phyloP scores from a whole-genome alignment of 139 green algal genomes.

The Coelastrella sp. region DNA sequence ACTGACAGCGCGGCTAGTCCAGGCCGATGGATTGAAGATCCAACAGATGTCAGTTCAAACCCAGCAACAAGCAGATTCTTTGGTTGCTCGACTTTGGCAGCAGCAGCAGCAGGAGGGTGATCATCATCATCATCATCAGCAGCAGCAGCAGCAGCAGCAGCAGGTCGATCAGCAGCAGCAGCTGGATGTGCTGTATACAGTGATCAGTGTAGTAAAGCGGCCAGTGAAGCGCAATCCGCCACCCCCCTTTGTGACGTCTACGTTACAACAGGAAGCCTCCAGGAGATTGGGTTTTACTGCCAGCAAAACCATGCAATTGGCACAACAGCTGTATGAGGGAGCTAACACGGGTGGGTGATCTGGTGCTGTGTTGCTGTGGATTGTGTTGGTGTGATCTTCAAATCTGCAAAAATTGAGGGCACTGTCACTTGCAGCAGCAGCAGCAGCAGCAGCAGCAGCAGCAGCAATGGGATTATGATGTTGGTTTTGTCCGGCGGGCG shows the following conservation, averaged over 20 bases:
- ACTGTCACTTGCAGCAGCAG: too few relatives aligned
- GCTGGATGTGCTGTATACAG: not conserved
- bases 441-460: too few relatives aligned
- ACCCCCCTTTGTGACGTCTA: slow-evolving; percentile 90
- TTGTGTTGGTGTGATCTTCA: too few relatives aligned
- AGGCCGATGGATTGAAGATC: slow-evolving; percentile 65
- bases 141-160: slow-evolving; percentile 29
- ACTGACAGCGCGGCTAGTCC: not conserved
- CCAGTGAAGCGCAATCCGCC: slow-evolving; percentile 68
- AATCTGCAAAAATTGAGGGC: too few relatives aligned
- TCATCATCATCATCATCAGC: slow-evolving; percentile 20
- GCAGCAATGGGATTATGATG: too few relatives aligned
- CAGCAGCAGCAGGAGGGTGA: slow-evolving; percentile 28
- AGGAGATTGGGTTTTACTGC: slow-evolving; percentile 76
- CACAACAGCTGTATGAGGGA: slow-evolving; percentile 94
- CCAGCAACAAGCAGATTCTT: slow-evolving; percentile 45
- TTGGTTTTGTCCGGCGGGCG: too few relatives aligned
- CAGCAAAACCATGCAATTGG: slow-evolving; percentile 84
- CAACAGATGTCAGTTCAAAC: slow-evolving; percentile 54
- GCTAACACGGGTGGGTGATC: not conserved
- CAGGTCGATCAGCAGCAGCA: too few relatives aligned
- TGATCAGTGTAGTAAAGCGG: slow-evolving; percentile 39
- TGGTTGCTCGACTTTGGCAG: slow-evolving; percentile 50
- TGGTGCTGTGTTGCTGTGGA: too few relatives aligned
- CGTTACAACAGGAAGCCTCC: slow-evolving; percentile 90